Base-by-base conservation (phyloP, 169 alveolate species). In the Babesia ovis region DNA sequence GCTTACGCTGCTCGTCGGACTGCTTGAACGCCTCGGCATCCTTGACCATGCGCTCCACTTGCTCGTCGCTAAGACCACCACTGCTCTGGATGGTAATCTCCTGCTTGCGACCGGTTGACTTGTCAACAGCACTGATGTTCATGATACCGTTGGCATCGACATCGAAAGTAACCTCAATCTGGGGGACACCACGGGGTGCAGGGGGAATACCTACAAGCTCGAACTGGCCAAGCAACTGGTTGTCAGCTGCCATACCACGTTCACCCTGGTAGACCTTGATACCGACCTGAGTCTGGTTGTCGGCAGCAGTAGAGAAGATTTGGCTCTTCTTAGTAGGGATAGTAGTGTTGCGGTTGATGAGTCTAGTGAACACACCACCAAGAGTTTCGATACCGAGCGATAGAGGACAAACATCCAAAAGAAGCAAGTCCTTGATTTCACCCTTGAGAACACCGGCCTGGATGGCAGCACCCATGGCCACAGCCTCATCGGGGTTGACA, bases 401-500 rank as follows among this genome's bases (percentile, higher is more conserved):
- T 34, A 96, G 91, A 12, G 98, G 98, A 45, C 96, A 92, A 50
- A 97, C 99, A 83, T 98, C 99, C 82, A 97, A 92, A 45, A 97
- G 90, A 31, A 97, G 91, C 51, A 97, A 90, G 69, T 97, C 99
- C 91, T 97, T 95, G 74, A 98, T 96, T 53, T 96, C 97, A 57
- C 99, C 99, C 85, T 96, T 95, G 62, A 96, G 91, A 11, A 96
- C 98, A 37, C 98, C 99, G 9, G 98, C 99, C 92, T 97, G 97
- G 68, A 98, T 95, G 29, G 99, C 99, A 42, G 99, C 99, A 35
- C 99, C 99, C 94, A 93, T 88, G 34, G 99, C 99, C 48, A 98
- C 99, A 42, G 99, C 99, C 84, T 98, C 99, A 89, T 98, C 99
- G 16, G 99, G 99, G 88, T 98, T 97, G 48, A 98, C 98, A 35